Conservation (phyloP, 352 stramenopile genomes). For the Peronospora tabacina region DNA sequence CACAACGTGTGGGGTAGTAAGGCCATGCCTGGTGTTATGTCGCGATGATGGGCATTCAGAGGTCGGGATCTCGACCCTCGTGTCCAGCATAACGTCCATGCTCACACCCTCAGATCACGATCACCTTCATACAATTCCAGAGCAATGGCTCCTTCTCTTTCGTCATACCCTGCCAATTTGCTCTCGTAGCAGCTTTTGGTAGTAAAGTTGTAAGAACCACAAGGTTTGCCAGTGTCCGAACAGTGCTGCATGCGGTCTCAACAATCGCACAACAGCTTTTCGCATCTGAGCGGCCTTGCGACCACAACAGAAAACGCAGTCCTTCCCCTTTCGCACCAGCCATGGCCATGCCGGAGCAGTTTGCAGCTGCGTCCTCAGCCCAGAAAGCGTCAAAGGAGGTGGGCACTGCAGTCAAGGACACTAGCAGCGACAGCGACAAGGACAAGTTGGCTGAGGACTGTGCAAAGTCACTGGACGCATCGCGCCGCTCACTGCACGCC, state of each 20-base stretch:
- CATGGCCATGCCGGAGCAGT: slow-evolving; percentile 16
- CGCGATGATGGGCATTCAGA: slow-evolving; percentile 11
- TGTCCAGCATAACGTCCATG: neutral
- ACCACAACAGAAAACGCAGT: slow-evolving; percentile 21
- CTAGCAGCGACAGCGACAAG: slow-evolving; percentile 13
- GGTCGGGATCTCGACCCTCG: neutral
- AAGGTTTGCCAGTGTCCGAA: slow-evolving; percentile 3
- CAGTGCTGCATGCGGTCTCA: slow-evolving; percentile 3
- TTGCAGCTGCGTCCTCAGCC: neutral
- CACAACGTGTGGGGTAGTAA: slow-evolving; percentile 9
- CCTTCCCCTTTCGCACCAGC: slow-evolving; percentile 19
- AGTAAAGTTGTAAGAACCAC: slow-evolving; percentile 7
- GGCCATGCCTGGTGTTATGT: slow-evolving; percentile 1
- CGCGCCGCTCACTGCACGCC: slow-evolving; percentile 13
- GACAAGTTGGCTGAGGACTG: slow-evolving; percentile 9
- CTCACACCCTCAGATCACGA: no score
- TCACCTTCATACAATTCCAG: neutral
- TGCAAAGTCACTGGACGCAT: slow-evolving; percentile 9
- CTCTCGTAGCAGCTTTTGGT: slow-evolving; percentile 11
- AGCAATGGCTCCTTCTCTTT: neutral
- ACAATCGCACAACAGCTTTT: slow-evolving; percentile 24
- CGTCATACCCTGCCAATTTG: slow-evolving; percentile 13
- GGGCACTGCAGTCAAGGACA: slow-evolving; percentile 13
- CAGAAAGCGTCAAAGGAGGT: slow-evolving; percentile 10
- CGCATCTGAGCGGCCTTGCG: neutral